Conservation (phyloP, 352 stramenopile species). For the Elongisporangium undulatum region DNA sequence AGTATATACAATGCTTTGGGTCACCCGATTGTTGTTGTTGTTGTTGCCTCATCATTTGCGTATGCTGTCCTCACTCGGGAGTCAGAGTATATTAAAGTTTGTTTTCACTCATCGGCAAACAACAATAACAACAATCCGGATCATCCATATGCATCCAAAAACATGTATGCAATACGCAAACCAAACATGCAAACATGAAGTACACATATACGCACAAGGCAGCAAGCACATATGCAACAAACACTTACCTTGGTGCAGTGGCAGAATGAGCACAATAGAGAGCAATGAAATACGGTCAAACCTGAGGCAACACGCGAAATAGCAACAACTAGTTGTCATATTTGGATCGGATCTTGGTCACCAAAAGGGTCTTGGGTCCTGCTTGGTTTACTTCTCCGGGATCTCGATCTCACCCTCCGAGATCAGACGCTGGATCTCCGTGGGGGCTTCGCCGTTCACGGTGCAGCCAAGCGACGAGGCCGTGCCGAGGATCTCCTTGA, state of each 20-base stretch:
- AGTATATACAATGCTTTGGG: not conserved
- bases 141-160: conserved; percentile 2
- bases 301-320: not conserved
- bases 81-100: conserved; percentile 88
- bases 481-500: conserved; percentile 99
- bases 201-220: conserved; percentile 1
- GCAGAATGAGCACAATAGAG: not conserved
- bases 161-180: conserved; percentile 9
- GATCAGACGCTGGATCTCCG: conserved; percentile 96
- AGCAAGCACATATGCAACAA: not conserved
- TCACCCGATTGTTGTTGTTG: conserved; percentile 11
- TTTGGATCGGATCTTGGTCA: conserved; percentile 2
- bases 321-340: conserved; percentile 9
- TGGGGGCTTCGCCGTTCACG: conserved; percentile 97
- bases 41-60: conserved; percentile 38
- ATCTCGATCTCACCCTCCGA: conserved; percentile 97
- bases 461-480: conserved; percentile 98
- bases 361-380: not conserved
- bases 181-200: conserved; percentile 12
- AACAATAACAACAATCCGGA: conserved; percentile 5
- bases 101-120: conserved; percentile 57
- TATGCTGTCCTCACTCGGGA: conserved; percentile 53
- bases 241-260: not conserved
- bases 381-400: conserved; percentile 89
- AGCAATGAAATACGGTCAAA: not conserved